phyloP scores from a whole-genome alignment of 495 filamentous ascomycete genomes.

The Geoglossum glabrum region DNA sequence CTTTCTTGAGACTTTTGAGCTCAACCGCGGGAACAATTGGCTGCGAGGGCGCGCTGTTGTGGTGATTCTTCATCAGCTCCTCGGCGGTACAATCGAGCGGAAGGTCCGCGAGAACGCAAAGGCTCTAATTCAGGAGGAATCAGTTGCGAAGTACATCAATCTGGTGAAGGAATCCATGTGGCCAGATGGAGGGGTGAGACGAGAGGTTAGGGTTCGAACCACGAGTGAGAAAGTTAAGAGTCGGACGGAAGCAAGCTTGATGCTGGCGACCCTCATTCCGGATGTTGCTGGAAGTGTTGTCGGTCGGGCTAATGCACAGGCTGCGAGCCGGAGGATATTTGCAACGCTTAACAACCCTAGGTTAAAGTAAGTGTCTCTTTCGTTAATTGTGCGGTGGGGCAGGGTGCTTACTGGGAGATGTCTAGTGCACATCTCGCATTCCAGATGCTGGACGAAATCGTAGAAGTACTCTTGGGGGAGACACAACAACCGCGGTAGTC shows the following conservation, averaged over 20 bases:
- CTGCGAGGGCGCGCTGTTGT: constrained; percentile 88
- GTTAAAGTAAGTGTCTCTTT: constrained; percentile 11
- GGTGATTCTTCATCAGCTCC: constrained; percentile 49
- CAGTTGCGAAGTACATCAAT: constrained; percentile 51
- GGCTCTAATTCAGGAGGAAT: constrained; percentile 51
- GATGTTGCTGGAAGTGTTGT: constrained; percentile 69
- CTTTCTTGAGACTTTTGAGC: constrained; percentile 88
- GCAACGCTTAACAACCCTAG: constrained; percentile 58
- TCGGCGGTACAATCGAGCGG: constrained; percentile 77
- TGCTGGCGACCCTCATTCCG: constrained; percentile 28
- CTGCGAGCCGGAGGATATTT: constrained; percentile 58
- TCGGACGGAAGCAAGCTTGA: constrained; percentile 39
- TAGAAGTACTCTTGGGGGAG: constrained; percentile 49
- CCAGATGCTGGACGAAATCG: constrained; percentile 58
- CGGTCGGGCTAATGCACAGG: constrained; percentile 65
- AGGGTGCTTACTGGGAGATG: background rate
- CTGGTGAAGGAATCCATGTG: constrained; percentile 57
- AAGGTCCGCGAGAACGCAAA: constrained; percentile 70
- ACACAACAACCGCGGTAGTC: background rate
- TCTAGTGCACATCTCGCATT: constrained; percentile 55
- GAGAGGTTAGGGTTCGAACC: constrained; percentile 35
- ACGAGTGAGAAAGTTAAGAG: constrained; percentile 47
- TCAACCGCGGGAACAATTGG: constrained; percentile 86
- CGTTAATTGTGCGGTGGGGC: background rate
- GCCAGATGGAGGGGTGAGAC: constrained; percentile 43